A percentile compares a stretch with the other conserved stretches of the same genome.
phyloP scores from a whole-genome alignment of 1,284 basidiomycete species.

The Pascua sp. region DNA sequence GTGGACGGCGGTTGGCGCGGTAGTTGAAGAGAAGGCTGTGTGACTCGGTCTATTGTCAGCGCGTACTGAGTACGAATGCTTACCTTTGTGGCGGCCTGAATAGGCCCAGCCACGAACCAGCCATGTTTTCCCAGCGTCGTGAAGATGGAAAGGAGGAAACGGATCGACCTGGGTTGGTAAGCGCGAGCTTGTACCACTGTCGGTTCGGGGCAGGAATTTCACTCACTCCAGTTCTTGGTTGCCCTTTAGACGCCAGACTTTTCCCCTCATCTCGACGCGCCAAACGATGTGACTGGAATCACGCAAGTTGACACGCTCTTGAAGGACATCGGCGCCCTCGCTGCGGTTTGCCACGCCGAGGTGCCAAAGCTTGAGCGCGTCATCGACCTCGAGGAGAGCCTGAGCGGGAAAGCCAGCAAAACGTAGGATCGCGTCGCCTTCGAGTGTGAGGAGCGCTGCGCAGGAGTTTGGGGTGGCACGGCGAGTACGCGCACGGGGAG shows the following conservation, averaged over 20 bases:
- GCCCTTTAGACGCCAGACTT: constrained; percentile 40
- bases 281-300: constrained; percentile 18
- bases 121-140: constrained; percentile 34
- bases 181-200: too few relatives aligned
- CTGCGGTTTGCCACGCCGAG: constrained; percentile 23
- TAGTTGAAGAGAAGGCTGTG: constrained; percentile 40
- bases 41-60: constrained; percentile 29
- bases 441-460: constrained; percentile 36
- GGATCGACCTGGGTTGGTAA: constrained; percentile 26
- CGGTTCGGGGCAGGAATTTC: not conserved
- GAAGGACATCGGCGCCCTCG: constrained; percentile 17
- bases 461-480: constrained; percentile 4
- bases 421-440: constrained; percentile 20
- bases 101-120: constrained; percentile 27
- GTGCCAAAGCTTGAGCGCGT: constrained; percentile 26
- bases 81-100: constrained; percentile 36
- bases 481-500: not conserved
- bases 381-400: constrained; percentile 25
- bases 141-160: constrained; percentile 34
- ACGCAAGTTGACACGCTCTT: not conserved
- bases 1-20: constrained; percentile 22
- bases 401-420: constrained; percentile 31
- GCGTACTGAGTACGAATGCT: not conserved
- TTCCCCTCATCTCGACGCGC: constrained; percentile 31
- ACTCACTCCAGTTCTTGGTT: constrained; percentile 42